Evolutionary conservation across 2,329 filamentous ascomycete species (phyloP), one percentile per base, ranked within the genome.

Genomic region (Cryphonectria naterciae): DNA sequence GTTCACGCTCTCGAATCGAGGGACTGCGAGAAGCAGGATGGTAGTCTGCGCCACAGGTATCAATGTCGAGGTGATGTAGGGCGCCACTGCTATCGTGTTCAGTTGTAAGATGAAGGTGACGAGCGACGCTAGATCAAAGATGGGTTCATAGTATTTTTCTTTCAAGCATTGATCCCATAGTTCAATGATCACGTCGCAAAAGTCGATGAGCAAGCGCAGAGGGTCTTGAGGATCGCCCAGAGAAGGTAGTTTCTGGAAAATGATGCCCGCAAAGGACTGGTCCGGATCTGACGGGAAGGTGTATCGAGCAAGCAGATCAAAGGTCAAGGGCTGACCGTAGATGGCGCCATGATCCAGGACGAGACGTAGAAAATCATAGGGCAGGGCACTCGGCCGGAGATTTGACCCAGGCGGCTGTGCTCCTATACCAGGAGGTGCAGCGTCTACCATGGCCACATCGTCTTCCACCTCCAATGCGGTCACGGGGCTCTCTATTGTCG

Each of bases 101-200:
- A 89, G 83, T 62, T 89, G 86, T 5, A 94, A 81, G 0, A 90
- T 87, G 73, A 91, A 91, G 17, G 86, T 84, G 17, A 94, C 77
- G 46, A 93, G 82, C 32, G 91, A 87, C 32, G 92, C 82, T 4
- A 95, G 81, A 52, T 93, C 84, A 73, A 87, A 87, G 56, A 94
- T 84, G 0, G 92, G 91, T 15, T 83, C 82, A 76, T 89, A 88
- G 79, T 88, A 83, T 74, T 84, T 83, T 75, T 95, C 92, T 15
- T 86, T 82, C 8, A 91, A 81, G 77, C 92, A 94, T 28, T 85
- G 85, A 22, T 85, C 84, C 92, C 93, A 95, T 19, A 95, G 79
- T 22, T 86, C 83, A 65, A 93, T 85, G 28, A 94, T 80, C 41
- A 89, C 82, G 65, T 88, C 83, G 66, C 88, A 89, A 74, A 94